Evolutionary conservation across 768 basidiomycete genomes (phyloP).

Genomic region (Tremella fuciformis): DNA sequence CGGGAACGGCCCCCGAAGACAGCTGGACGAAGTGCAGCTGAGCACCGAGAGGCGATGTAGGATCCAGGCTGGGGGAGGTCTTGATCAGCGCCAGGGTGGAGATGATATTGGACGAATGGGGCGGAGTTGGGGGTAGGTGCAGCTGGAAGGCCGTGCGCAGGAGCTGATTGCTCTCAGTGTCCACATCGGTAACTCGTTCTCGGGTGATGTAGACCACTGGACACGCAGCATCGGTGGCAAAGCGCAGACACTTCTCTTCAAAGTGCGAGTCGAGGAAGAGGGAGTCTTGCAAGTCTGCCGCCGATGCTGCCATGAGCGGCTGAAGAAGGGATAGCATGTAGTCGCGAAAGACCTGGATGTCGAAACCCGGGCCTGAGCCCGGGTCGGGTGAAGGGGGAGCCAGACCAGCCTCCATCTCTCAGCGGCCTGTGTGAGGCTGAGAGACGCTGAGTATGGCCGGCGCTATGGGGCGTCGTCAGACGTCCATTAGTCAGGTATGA

Average conservation of each 20-base stretch:
- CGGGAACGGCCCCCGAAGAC: slow-evolving; percentile 52
- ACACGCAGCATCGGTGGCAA: slow-evolving; percentile 43
- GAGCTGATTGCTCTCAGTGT: slow-evolving; percentile 32
- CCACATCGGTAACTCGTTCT: slow-evolving; percentile 27
- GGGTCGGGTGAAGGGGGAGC: neutral
- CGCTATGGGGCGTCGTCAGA: too few species aligned
- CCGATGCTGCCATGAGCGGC: slow-evolving; percentile 46
- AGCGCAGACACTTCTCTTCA: slow-evolving; percentile 44
- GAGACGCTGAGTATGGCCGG: too few species aligned
- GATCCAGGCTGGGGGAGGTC: slow-evolving; percentile 76
- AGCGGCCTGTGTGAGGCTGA: too few species aligned
- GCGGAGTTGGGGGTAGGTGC: slow-evolving; percentile 60
- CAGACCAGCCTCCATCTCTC: slow-evolving; percentile 16
- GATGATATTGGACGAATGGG: slow-evolving; percentile 72
- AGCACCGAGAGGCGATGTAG: slow-evolving; percentile 69
- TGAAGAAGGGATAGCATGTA: slow-evolving; percentile 43
- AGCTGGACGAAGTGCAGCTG: slow-evolving; percentile 92
- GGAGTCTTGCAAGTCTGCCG: slow-evolving; percentile 38
- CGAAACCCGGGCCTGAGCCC: slow-evolving; percentile 27
- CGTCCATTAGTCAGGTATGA: too few species aligned
- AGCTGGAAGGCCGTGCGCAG: slow-evolving; percentile 45
- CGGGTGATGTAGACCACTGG: slow-evolving; percentile 50
- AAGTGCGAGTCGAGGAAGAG: slow-evolving; percentile 45
- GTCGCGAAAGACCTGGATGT: slow-evolving; percentile 35
- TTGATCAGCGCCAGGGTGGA: slow-evolving; percentile 95